Percentiles rank a stretch among this genome's conserved stretches.
Evolutionary conservation across 441 rosid species (phyloP).

Genomic region (Flueggea neowawraea): DNA sequence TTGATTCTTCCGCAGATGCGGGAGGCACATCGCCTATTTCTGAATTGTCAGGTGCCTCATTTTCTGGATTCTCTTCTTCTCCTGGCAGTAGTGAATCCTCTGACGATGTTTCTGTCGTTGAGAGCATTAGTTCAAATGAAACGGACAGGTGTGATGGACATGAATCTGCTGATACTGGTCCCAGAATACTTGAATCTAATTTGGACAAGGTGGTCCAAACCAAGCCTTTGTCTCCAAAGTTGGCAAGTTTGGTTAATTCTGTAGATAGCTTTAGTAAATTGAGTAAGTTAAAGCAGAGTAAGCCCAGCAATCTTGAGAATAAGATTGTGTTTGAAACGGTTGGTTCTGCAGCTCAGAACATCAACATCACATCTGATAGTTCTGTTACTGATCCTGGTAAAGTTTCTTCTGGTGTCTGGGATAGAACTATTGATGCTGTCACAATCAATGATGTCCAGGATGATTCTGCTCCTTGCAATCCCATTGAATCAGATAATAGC

Average conservation of each 20-base stretch:
- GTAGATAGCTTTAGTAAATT: constrained; percentile 34
- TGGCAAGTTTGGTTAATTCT: constrained; percentile 65
- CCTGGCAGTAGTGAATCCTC: constrained; percentile 44
- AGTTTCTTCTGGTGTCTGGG: constrained; percentile 62
- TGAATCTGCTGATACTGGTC: constrained; percentile 28
- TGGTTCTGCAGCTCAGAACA: constrained; percentile 28
- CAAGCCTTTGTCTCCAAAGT: constrained; percentile 65
- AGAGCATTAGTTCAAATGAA: constrained; percentile 63
- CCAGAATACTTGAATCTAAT: constrained; percentile 30
- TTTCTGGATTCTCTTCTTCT: constrained; percentile 74
- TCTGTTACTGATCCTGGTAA: constrained; percentile 23
- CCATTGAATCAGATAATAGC: constrained; percentile 19
- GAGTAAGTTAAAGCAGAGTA: constrained; percentile 26
- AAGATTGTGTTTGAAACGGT: constrained; percentile 27
- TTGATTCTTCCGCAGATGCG: constrained; percentile 35
- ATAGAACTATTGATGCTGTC: constrained; percentile 36
- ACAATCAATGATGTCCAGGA: constrained; percentile 23
- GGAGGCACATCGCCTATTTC: constrained; percentile 44
- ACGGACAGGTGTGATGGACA: constrained; percentile 42
- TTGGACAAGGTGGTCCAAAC: constrained; percentile 33
- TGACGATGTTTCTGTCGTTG: constrained; percentile 67
- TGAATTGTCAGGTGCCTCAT: constrained; percentile 54
- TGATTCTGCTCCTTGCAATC: constrained; percentile 23
- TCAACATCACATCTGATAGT: constrained; percentile 15
- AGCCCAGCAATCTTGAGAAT: constrained; percentile 19